Percentiles rank a stretch among this genome's conserved stretches.
phyloP scores from a whole-genome alignment of 2,329 filamentous ascomycete species.

The Neospermospora avenae region DNA sequence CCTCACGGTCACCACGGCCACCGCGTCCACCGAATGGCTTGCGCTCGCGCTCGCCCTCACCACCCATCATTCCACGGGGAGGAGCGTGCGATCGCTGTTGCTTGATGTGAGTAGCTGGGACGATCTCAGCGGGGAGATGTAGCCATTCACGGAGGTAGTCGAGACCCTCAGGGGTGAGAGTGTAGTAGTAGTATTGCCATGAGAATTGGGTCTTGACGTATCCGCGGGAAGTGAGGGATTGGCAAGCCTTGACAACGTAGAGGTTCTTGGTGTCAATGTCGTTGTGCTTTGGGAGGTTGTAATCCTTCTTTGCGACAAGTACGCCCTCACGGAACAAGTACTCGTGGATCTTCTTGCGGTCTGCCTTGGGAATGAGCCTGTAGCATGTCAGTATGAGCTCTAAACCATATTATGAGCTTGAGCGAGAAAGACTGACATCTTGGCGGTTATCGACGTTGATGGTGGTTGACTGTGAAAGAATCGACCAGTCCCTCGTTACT shows the following conservation, averaged over 20 bases:
- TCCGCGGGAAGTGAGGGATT: conserved; percentile 96
- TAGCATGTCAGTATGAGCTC: conserved; percentile 39
- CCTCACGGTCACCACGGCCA: conserved; percentile 61
- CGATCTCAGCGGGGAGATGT: conserved; percentile 98
- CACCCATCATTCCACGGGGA: conserved; percentile 95
- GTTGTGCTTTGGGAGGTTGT: conserved; percentile 94
- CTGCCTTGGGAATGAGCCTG: conserved; percentile 99
- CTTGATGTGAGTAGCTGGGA: conserved; percentile 99
- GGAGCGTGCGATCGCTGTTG: conserved; percentile 89
- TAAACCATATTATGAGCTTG: neutral
- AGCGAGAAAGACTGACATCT: conserved; percentile 40
- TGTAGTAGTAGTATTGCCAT: conserved; percentile 99
- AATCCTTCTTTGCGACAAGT: conserved; percentile 99
- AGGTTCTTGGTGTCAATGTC: conserved; percentile 99
- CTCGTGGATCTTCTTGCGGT: conserved; percentile 99
- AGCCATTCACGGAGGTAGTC: conserved; percentile 99
- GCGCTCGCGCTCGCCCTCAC: conserved; percentile 74
- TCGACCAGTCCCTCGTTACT: conserved; percentile 16
- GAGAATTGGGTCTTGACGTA: conserved; percentile 99
- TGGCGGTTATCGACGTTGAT: conserved; percentile 36
- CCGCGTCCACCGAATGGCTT: conserved; percentile 79
- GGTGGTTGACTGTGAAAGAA: conserved; percentile 13
- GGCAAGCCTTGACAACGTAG: conserved; percentile 97
- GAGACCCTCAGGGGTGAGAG: conserved; percentile 97
- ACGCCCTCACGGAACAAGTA: conserved; percentile 95